Evolutionary conservation across 768 basidiomycete genomes (phyloP), one percentile per base, ranked within the genome.

Genomic region (Megacollybia marginata): DNA sequence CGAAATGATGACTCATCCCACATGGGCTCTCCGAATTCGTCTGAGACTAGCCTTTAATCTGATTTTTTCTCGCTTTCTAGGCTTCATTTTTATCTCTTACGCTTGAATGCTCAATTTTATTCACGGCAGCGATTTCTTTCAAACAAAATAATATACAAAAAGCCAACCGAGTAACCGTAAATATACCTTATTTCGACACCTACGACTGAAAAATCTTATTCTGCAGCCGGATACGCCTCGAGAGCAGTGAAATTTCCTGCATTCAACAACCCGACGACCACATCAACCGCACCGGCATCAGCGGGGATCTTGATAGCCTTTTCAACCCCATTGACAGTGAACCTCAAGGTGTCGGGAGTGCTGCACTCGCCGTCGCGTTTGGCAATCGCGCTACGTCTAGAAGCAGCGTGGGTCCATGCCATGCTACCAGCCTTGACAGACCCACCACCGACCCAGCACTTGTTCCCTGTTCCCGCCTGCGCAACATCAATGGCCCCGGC

Each of bases 341-440:
- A 36, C 10, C 10, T 16, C 10, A 36, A 36, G 35, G 35, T 16
- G 16, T 36, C 16, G 16, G 35, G 35, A 36, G 35, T 16, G 16
- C 10, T 36, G 35, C 35, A 36, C 35, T 10, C 16, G 35, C 10
- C 10, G 35, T 36, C 16, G n/a, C n/a, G n/a, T 16, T 36, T 36
- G 10, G 35, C 35, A 36, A 16, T 10, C 10, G 16, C 10, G 35
- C 16, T 16, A 10, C 35, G 10, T 10, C 10, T 10, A 16, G 35
- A 36, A 36, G 35, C 10, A 36, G 10, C 40, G 32, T 49, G 35
- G 23, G 40, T 40, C 48, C 48, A 49, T 5, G 48, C 38, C 10
- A 49, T 43, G 38, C 48, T 49, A 40, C 42, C 42, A 28, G 40
- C 19, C 48, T 49, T 49, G n/a, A n/a, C n/a, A 40, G 23, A 2